phyloP scores from a whole-genome alignment of 352 stramenopile genomes.

The Phytophthora cactorum region DNA sequence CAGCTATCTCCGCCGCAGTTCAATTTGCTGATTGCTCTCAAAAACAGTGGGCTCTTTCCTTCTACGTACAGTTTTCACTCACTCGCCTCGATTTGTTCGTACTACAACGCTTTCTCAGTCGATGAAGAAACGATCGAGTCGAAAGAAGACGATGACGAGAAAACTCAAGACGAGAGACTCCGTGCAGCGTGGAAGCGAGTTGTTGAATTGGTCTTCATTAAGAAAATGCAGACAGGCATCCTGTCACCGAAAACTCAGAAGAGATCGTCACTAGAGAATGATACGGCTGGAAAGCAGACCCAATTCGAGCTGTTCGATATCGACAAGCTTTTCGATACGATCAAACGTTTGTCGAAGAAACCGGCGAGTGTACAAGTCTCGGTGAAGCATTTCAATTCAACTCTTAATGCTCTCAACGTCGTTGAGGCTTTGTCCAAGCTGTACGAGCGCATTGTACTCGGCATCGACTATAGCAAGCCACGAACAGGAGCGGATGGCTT shows the following conservation, averaged over 20 bases:
- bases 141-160: slow-evolving; percentile 14
- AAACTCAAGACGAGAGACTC: slow-evolving; percentile 40
- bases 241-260: slow-evolving; percentile 21
- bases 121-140: slow-evolving; percentile 44
- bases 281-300: neutral
- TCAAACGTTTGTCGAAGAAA: slow-evolving; percentile 59
- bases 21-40: slow-evolving; percentile 70
- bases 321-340: slow-evolving; percentile 57
- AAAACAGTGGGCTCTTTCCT: slow-evolving; percentile 52
- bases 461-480: slow-evolving; percentile 69
- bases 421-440: slow-evolving; percentile 66
- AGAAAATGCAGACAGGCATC: slow-evolving; percentile 43
- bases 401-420: slow-evolving; percentile 58
- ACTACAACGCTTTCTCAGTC: slow-evolving; percentile 59
- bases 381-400: slow-evolving; percentile 65
- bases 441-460: slow-evolving; percentile 68
- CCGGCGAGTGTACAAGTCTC: slow-evolving; percentile 52
- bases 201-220: slow-evolving; percentile 70
- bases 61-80: slow-evolving; percentile 53
- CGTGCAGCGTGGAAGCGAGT: slow-evolving; percentile 54
- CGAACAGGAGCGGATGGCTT: slow-evolving; percentile 51
- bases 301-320: slow-evolving; percentile 71
- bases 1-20: slow-evolving; percentile 59
- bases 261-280: slow-evolving; percentile 1
- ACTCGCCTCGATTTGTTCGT: slow-evolving; percentile 62